These are phyloP conservation scores for Haplosporangium gracile DNA, from an alignment of 192 early-diverging fungal species.

Conservation along the genomic window DNA sequence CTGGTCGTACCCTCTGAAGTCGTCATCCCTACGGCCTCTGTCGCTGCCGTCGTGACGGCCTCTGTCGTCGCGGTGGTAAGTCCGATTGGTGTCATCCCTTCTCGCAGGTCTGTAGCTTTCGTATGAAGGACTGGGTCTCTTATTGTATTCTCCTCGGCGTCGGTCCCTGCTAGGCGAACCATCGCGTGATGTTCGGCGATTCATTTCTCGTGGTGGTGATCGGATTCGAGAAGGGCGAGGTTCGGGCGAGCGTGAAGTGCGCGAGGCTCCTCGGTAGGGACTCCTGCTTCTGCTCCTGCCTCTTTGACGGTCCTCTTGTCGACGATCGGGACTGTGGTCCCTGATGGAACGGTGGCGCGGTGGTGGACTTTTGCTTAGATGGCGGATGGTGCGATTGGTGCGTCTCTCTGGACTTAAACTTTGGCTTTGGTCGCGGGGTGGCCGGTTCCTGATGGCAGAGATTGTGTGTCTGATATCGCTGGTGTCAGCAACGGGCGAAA, in stretches of 20 bases:
- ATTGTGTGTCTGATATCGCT: conserved; percentile 16
- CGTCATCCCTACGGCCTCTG: neutral
- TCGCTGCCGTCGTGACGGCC: neutral
- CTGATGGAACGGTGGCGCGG: conserved; percentile 6
- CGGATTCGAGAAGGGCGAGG: conserved; percentile 5
- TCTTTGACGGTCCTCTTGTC: neutral
- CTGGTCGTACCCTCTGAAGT: conserved; percentile 3
- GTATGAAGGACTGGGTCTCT: conserved; percentile 28
- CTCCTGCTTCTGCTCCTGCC: conserved; percentile 1
- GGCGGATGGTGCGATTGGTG: neutral
- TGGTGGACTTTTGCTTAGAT: neutral
- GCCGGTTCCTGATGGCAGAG: neutral
- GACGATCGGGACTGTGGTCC: neutral
- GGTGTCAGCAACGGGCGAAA: neutral
- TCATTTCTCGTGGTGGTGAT: conserved; percentile 1
- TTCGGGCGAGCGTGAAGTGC: neutral
- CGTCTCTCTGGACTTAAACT: neutral
- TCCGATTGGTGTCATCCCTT: neutral
- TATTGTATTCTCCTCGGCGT: neutral
- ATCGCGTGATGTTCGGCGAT: neutral
- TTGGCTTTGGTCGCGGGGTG: neutral
- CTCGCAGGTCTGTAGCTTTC: conserved; percentile 19
- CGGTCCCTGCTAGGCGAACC: neutral
- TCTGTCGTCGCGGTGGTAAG: neutral
- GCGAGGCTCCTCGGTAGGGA: neutral